phyloP scores from a whole-genome alignment of 1,284 basidiomycete genomes.

The Xerocomus amazonicus region DNA sequence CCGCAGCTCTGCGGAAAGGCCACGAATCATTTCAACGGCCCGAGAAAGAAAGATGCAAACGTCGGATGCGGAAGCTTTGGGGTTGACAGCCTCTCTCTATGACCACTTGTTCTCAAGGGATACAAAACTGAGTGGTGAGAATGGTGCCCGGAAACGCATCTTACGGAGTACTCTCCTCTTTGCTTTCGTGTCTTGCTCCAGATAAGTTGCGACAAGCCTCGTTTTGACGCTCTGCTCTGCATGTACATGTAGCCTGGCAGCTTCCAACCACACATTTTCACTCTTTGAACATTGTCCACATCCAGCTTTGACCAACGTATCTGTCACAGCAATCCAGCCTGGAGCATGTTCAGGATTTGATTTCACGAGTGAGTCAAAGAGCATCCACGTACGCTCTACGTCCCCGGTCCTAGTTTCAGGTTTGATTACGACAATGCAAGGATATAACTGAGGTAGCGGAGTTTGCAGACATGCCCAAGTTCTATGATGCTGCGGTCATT shows the following conservation, averaged over 20 bases:
- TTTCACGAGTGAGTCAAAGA: conserved; percentile 95
- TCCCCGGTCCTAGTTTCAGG: conserved; percentile 96
- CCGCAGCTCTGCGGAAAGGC: conserved; percentile 91
- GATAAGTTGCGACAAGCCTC: conserved; percentile 90
- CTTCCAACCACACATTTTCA: conserved; percentile 97
- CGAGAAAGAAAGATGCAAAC: conserved; percentile 89
- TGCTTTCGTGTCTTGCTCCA: conserved; percentile 82
- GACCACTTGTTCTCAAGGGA: conserved; percentile 94
- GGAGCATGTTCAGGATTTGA: conserved; percentile 97
- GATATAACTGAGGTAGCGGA: conserved; percentile 87
- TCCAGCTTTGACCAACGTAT: conserved; percentile 90
- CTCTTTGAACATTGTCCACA: conserved; percentile 95
- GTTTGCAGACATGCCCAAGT: conserved; percentile 68
- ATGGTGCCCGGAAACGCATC: conserved; percentile 37
- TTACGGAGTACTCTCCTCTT: conserved; percentile 93
- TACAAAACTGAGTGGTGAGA: conserved; percentile 25
- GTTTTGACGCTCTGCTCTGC: conserved; percentile 93
- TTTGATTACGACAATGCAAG: conserved; percentile 84
- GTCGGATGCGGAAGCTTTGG: conserved; percentile 86
- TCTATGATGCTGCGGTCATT: conserved; percentile 36
- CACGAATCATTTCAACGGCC: conserved; percentile 95
- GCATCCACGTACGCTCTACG: conserved; percentile 94
- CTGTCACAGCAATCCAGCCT: conserved; percentile 97
- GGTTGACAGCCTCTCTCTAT: conserved; percentile 98
- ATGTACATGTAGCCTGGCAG: conserved; percentile 90